Evolutionary conservation across 2,329 filamentous ascomycete genomes (phyloP), one percentile per base, ranked within the genome.

Genomic region (Ophiostoma sp.): DNA sequence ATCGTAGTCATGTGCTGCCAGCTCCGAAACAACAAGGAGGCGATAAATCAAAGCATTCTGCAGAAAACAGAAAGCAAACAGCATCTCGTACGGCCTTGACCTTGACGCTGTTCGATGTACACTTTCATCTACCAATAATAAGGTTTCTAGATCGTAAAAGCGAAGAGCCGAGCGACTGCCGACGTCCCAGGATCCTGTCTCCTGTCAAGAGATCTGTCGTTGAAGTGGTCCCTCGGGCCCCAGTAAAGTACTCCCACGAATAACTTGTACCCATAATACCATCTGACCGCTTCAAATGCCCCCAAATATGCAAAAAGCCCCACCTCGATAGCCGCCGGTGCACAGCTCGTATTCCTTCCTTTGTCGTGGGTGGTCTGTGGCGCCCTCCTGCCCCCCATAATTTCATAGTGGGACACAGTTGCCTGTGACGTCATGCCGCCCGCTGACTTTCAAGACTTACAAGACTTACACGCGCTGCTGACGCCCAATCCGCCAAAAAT

Each of bases 391-490:
- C 7, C 33, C 55, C 28, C 55, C 28, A 45, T 66, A 28, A 45
- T 19, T 42, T 42, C n/a, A 28, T 36, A 28, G 61, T 36, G 33
- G 36, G 8, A 55, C 50, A 42, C 59, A 11, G 19, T 15, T 15
- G 36, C 25, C 52, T 45, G 69, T 70, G 69, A 70, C 69, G 69
- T 70, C 69, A 70, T 61, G 55, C 55, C 52, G 25, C 33, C n/a
- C 12, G 36, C 15, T 25, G 39, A 48, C 22, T 48, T 48, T 33
- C 55, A 9, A 45, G 50, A 25, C n/a, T 55, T 8, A 55, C 50
- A 55, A 22, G 22, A 28, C 19, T 50, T 36, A 55, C 28, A 69
- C 28, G 66, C 66, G 66, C 45, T 15, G 25, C 31, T 50, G 45
- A 28, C 45, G 28, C 66, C 12, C 8, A 6, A 19, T 11, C 66